These are phyloP conservation scores for Pezicula rhizophila DNA, from an alignment of 2,329 filamentous ascomycete genomes.

Conservation along the genomic window DNA sequence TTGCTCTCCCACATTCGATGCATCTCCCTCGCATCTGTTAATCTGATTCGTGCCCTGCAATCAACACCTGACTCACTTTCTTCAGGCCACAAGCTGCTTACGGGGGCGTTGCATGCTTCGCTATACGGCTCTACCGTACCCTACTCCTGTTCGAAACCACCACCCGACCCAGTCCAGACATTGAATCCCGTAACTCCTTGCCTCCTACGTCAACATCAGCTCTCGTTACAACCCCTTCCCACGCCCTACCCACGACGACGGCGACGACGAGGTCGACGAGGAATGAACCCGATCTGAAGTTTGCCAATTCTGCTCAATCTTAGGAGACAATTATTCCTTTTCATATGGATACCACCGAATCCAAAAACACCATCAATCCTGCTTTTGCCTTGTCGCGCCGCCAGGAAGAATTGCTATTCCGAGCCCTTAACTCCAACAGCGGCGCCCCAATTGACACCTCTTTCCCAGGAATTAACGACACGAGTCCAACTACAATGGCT, in stretches of 20 bases:
- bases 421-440: constrained; percentile 66
- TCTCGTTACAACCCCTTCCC: neutral
- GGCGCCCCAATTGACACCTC: constrained; percentile 16
- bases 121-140: too few relatives aligned
- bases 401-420: constrained; percentile 70
- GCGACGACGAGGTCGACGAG: neutral
- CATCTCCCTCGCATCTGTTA: too few relatives aligned
- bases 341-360: constrained; percentile 16
- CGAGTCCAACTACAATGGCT: constrained; percentile 34
- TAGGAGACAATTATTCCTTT: neutral
- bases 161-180: too few relatives aligned
- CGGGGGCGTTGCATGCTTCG: too few relatives aligned
- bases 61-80: too few relatives aligned
- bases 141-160: too few relatives aligned
- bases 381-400: constrained; percentile 68
- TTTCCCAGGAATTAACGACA: constrained; percentile 29
- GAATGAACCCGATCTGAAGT: constrained; percentile 3
- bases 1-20: too few relatives aligned
- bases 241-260: neutral
- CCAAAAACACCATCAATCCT: constrained; percentile 31
- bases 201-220: too few relatives aligned
- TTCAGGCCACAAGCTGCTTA: too few relatives aligned
- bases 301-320: neutral
- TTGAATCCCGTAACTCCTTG: too few relatives aligned
- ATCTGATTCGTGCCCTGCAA: too few relatives aligned